These are phyloP conservation scores for Physaria fendleri DNA, from an alignment of 345 rosid genomes.

Conservation along the genomic window DNA sequence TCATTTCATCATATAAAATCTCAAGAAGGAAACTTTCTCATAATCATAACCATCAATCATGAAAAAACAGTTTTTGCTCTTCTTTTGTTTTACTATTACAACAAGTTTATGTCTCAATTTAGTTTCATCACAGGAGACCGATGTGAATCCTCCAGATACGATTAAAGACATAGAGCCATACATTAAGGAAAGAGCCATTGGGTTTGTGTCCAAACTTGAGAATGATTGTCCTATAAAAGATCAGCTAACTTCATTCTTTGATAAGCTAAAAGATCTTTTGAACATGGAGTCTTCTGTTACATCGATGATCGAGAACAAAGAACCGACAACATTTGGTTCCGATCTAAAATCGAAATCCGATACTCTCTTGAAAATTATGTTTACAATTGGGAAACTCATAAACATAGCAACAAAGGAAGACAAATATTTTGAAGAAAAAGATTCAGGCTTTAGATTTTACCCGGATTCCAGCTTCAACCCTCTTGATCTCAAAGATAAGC, in stretches of 20 bases:
- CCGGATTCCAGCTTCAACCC: slow-evolving; percentile 72
- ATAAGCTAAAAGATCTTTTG: slow-evolving; percentile 20
- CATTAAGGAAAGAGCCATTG: slow-evolving; percentile 18
- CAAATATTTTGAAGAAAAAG: not conserved
- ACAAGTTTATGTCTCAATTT: slow-evolving; percentile 11
- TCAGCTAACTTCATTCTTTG: slow-evolving; percentile 15
- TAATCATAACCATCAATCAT: slow-evolving; percentile 10
- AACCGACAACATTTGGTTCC: not conserved
- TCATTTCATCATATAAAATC: slow-evolving; percentile 7
- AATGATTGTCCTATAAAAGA: slow-evolving; percentile 17
- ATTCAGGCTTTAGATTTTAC: slow-evolving; percentile 49
- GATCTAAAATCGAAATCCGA: slow-evolving; percentile 16
- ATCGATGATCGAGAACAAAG: slow-evolving; percentile 5
- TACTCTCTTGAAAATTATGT: too few relatives aligned
- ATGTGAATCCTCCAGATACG: slow-evolving; percentile 4
- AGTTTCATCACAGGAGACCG: slow-evolving; percentile 14
- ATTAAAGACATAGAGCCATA: slow-evolving; percentile 19
- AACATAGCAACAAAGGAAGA: not conserved
- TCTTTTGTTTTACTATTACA: slow-evolving; percentile 17
- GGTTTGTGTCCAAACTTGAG: slow-evolving; percentile 19
- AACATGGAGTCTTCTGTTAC: slow-evolving; percentile 22
- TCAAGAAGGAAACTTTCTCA: not conserved
- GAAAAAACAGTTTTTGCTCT: slow-evolving; percentile 12
- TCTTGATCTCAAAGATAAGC: slow-evolving; percentile 95
- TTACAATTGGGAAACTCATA: too few relatives aligned